Evolutionary conservation across 2,329 filamentous ascomycete genomes (phyloP).

Genomic region (Aspergillus sp.): DNA sequence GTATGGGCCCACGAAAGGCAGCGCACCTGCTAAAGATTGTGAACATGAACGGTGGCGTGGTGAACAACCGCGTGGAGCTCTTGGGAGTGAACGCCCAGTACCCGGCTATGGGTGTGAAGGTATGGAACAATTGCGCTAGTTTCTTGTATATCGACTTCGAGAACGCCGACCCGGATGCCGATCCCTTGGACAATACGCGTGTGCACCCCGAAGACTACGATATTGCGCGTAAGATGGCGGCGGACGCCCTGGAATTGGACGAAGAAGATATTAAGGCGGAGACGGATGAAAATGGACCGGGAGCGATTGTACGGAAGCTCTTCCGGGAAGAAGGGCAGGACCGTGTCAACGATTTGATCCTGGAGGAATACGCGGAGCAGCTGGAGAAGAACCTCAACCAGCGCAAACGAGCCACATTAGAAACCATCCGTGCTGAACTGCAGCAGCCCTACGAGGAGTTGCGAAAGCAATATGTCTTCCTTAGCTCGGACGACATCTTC

Average conservation of each 20-base stretch:
- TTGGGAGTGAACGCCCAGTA: constrained; percentile 81
- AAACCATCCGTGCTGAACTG: constrained; percentile 91
- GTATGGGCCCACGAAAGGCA: constrained; percentile 87
- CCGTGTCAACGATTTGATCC: constrained; percentile 89
- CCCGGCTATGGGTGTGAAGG: constrained; percentile 78
- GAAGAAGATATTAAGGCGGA: constrained; percentile 97
- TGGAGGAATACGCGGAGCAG: constrained; percentile 96
- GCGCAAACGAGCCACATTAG: constrained; percentile 88
- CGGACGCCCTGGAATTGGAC: constrained; percentile 90
- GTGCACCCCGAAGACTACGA: constrained; percentile 99
- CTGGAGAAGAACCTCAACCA: constrained; percentile 89
- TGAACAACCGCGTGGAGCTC: constrained; percentile 79
- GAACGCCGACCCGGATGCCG: constrained; percentile 71
- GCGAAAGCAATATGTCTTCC: constrained; percentile 68
- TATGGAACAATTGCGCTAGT: constrained; percentile 96
- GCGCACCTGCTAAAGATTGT: constrained; percentile 81
- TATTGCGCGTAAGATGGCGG: constrained; percentile 95
- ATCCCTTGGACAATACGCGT: constrained; percentile 93
- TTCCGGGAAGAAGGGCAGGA: constrained; percentile 91
- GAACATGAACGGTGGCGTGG: constrained; percentile 81
- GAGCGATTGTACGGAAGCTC: constrained; percentile 89
- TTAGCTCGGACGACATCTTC: constrained; percentile 77
- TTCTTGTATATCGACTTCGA: constrained; percentile 91
- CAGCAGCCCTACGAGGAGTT: constrained; percentile 93
- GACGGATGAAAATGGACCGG: constrained; percentile 80